Base-by-base conservation (phyloP, 768 basidiomycete species). In the Pleurotus eryngii region DNA sequence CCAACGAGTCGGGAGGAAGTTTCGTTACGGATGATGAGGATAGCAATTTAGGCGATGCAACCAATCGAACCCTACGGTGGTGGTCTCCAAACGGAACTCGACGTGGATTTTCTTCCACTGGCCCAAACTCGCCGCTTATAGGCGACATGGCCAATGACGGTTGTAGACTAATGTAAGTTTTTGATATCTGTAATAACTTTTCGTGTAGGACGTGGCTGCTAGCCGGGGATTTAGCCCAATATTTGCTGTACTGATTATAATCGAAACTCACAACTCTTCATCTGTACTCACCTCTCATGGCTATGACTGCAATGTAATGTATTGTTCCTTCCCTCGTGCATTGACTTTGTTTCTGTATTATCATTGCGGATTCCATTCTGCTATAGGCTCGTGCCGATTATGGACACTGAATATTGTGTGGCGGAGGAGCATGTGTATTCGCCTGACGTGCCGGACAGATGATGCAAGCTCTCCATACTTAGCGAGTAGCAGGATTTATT, bases 91-190 rank as follows among this genome's bases (percentile, higher is more conserved):
- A 46, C 24, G 74, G 79, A 43, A 78, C 27, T 71, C 83, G 59
- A 65, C 78, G 57, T 46, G 74, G 55, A 58, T 61, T 12, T 59
- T 65, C 8, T 62, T 64, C 51, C 4, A 71, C 79, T 35, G 84
- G 81, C n/a, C 72, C 72, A 46, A 78, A 66, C 57, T 81, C 86
- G 26, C 84, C 83, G 9, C 71, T 74, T 26, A 69, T 76, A 30
- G 74, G 71, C 50, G 77, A 79, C 59, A 53, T 75, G 61, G 79
- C 78, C 59, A 78, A 81, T 39, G 87, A 86, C 40, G 81, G 83
- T 37, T 90, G 89, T 75, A 79, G 78, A 53, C 72, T 87, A 65
- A 90, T 88, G 87, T 90, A 78, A 76, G 61, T 49, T 26, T 26
- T 61, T 60, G 64, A 53, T 62, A 42, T 55, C 61, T 67, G 63